phyloP scores from a whole-genome alignment of 768 basidiomycete genomes.

The Xanthoconium purpureum region DNA sequence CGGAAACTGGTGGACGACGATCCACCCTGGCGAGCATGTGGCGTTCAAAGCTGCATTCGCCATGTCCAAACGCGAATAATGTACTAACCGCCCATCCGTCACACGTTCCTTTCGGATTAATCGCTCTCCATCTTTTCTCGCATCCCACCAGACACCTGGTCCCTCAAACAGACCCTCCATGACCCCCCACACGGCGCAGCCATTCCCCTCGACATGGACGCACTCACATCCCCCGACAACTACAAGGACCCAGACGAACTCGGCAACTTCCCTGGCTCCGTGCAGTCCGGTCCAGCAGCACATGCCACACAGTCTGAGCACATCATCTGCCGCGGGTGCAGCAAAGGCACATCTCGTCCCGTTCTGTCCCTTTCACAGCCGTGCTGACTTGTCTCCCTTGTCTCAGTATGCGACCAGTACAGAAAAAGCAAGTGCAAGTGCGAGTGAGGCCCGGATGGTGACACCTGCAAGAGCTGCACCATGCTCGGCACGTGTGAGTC shows the following conservation, averaged over 20 bases:
- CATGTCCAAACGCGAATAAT: constrained; percentile 47
- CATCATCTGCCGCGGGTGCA: constrained; percentile 65
- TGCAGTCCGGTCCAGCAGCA: constrained; percentile 21
- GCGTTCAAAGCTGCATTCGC: constrained; percentile 64
- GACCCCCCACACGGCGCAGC: too few relatives aligned
- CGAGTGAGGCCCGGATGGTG: constrained; percentile 57
- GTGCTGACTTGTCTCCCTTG: background rate
- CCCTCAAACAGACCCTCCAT: constrained; percentile 15
- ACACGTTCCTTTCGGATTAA: background rate
- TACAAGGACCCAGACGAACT: constrained; percentile 62
- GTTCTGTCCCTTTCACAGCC: background rate
- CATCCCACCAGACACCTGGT: constrained; percentile 23
- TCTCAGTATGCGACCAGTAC: constrained; percentile 80
- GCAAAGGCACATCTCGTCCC: constrained; percentile 62
- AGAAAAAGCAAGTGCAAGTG: constrained; percentile 90
- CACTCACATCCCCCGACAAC: constrained; percentile 54
- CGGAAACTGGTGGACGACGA: constrained; percentile 61
- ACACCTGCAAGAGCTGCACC: constrained; percentile 75
- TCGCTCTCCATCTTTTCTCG: background rate
- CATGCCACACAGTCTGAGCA: constrained; percentile 38
- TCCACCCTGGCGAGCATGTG: constrained; percentile 34
- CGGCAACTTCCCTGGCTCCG: constrained; percentile 38
- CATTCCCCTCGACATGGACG: constrained; percentile 25
- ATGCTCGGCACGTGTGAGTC: constrained; percentile 67
- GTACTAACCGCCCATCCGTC: background rate